Evolutionary conservation across 129 eudicot genomes (phyloP), one percentile per base, ranked within the genome.

Genomic region (Ambrosia artemisiifolia): DNA sequence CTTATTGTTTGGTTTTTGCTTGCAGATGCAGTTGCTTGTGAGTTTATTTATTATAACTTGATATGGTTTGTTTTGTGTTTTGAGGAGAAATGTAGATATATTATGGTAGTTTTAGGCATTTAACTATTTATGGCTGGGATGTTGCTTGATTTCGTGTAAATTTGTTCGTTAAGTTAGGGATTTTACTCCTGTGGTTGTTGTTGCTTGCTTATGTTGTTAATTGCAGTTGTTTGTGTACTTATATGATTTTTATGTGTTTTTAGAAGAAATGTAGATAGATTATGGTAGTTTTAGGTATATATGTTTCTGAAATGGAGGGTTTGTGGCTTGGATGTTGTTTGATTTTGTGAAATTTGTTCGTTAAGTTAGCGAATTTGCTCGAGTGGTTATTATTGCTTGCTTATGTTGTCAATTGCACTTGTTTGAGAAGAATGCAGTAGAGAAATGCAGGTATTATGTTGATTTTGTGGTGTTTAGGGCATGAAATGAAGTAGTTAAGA

Each of bases 231-330:
- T 63, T 60, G 65, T 24, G 28, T 24, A 1, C 1, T 24, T 24
- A 24, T 24, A 9, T 33, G 60, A n/a, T 24, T 46, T 18, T 11
- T 53, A 2, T 54, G 48, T 10, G 53, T 71, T 72, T 61, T 34
- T 32, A n/a, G 70, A n/a, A 14, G 57, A 47, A 74, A 74, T 74
- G 78, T 20, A 32, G 62, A 7, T 61, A 7, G 77, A 72, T 72
- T 44, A 33, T 60, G 69, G 28, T 46, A 4, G 16, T 69, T 53
- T 51, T 70, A 28, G 47, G 28, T 72, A 0, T 3, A 55, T 71
- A 28, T 54, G 75, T 67, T 30, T 14, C 11, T 38, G 53, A 18
- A 50, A 38, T 55, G 53, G 30, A 12, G 70, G 59, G 30, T 67
- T 67, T 65, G 18, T 28, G 38, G 13, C 8, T 28, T 47, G 3